Evolutionary conservation across 2,329 filamentous ascomycete species (phyloP).

Genomic region (Cryphonectria naterciae): DNA sequence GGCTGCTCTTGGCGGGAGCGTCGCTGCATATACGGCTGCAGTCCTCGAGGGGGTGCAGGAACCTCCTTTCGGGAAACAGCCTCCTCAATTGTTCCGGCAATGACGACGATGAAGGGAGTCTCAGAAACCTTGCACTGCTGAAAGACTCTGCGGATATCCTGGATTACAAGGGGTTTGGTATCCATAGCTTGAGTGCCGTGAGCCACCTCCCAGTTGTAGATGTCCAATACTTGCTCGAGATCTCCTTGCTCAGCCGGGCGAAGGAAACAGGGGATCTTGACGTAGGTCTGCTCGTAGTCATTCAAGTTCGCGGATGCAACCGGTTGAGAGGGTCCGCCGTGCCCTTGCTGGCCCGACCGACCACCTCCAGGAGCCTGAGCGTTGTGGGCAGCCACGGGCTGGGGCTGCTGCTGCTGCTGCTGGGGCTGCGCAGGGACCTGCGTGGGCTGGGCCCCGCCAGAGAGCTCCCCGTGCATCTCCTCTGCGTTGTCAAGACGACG

Average conservation of each 20-base stretch:
- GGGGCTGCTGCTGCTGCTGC: neutral
- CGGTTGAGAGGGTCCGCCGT: neutral
- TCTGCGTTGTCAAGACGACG: conserved; percentile 8
- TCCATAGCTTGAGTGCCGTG: conserved; percentile 29
- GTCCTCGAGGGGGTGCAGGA: neutral
- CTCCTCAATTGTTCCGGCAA: conserved; percentile 11
- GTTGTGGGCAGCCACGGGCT: neutral
- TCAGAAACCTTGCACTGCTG: conserved; percentile 8
- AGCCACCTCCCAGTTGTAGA: conserved; percentile 31
- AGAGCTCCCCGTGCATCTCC: neutral
- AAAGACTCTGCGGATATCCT: conserved; percentile 21
- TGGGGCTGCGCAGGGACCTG: neutral
- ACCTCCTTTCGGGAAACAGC: conserved; percentile 9
- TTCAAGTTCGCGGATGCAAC: neutral
- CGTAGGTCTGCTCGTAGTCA: neutral
- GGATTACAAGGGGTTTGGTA: conserved; percentile 14
- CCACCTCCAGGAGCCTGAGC: neutral
- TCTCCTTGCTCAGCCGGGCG: conserved; percentile 25
- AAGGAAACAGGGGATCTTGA: conserved; percentile 22
- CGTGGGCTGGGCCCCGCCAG: neutral
- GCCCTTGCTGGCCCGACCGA: neutral
- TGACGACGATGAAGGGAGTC: conserved; percentile 28
- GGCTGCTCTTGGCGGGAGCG: neutral
- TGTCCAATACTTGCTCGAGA: conserved; percentile 18
- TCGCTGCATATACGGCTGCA: neutral